Base-by-base conservation (phyloP, 345 rosid species). In the Eucalyptus curtisii region DNA sequence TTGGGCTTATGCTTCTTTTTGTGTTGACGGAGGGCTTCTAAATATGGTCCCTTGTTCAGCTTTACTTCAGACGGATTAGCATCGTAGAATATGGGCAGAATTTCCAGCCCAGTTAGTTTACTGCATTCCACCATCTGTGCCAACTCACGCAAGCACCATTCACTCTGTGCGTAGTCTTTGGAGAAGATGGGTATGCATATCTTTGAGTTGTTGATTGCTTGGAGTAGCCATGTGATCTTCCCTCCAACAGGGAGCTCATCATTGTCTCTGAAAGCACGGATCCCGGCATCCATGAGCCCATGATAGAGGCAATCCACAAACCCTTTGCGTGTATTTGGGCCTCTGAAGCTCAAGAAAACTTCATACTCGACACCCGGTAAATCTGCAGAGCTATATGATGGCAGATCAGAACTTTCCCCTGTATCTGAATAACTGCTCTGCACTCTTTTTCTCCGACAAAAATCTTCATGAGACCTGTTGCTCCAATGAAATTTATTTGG, bases 281-380 rank as follows among this genome's bases (percentile, higher is more conserved):
- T 33, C 7, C 90, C 90, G 0, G 85, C 90, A 47, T 89, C 90
- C 24, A 85, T 53, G 25, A 89, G 87, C 42, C 53, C 81, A 4
- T 86, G 87, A 59, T 89, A 89, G 66, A 89, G 90, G 53, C 87
- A 86, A 47, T 89, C 90, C 85, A 89, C 90, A 10, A 89, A 89
- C 17, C 90, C 88, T 71, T 89, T 89, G 15, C 90, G 88, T 31
- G 82, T 86, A 37, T 86, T 50, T 50, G 85, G 85, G 33, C 90
- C 90, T 57, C 90, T 85, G 87, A 89, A 89, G 59, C 90, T 89
- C 64, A 89, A 71, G 88, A 89, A 89, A 31, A 89, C 90, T 87
- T 89, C 90, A 30, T 89, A 89, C 33, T 89, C 90, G 7, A 86
- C 90, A 30, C 87, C 90, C 3, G 87, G 55, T n/a, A 86, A 37